Conservation (phyloP, 139 green algal species). For the Desmodesmus armatus region DNA sequence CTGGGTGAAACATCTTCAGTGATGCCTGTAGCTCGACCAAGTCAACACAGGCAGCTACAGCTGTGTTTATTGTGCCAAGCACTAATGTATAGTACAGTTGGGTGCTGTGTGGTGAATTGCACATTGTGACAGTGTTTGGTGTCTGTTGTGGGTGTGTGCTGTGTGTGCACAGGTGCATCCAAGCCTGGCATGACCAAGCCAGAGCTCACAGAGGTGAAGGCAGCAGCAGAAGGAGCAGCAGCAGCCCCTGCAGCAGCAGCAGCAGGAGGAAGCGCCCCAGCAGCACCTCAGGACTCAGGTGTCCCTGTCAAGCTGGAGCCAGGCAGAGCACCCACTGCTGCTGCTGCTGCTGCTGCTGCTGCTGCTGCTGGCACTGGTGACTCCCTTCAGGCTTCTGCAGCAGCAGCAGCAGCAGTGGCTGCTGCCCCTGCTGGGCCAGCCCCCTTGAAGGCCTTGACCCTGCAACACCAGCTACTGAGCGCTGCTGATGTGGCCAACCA, state of each 20-base stretch:
- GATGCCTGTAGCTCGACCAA: too few species aligned
- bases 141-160: too few species aligned
- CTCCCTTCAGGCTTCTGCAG: neutral
- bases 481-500: neutral
- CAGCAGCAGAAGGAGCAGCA: neutral
- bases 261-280: neutral
- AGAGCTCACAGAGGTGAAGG: slow-evolving; percentile 15
- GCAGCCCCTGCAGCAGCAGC: slow-evolving; percentile 16
- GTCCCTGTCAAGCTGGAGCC: neutral
- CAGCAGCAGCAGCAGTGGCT: neutral
- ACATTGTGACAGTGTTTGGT: too few species aligned
- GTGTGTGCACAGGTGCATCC: too few species aligned
- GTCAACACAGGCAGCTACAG: too few species aligned
- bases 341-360: neutral
- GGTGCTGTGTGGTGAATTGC: too few species aligned
- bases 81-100: too few species aligned
- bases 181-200: slow-evolving; percentile 19
- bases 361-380: neutral
- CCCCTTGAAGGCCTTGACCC: slow-evolving; percentile 1
- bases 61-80: too few species aligned
- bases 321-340: neutral
- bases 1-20: too few species aligned
- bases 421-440: neutral
- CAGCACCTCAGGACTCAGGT: neutral
- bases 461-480: slow-evolving; percentile 39